Conservation (phyloP, 139 green algal genomes). For the Chloropicon primus region DNA sequence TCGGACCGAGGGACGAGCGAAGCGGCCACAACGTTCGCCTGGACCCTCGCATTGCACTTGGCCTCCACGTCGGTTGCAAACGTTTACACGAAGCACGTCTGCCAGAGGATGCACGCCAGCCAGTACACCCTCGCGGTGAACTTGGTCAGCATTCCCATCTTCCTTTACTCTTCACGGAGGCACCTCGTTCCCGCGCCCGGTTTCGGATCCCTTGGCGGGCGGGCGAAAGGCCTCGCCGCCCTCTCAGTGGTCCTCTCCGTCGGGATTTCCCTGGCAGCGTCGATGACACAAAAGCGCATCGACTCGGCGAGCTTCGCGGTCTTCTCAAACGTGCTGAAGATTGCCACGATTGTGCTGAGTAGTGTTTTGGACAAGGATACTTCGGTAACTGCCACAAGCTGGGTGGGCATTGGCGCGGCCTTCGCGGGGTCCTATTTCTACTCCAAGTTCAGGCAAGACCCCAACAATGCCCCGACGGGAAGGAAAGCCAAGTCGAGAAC, state of each 20-base stretch:
- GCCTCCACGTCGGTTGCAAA: not conserved
- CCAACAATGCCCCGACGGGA: too few relatives aligned
- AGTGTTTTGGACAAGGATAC: not conserved
- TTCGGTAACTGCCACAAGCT: not conserved
- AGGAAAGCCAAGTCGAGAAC: too few relatives aligned
- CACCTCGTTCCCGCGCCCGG: too few relatives aligned
- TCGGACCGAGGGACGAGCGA: too few relatives aligned
- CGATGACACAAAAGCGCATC: not conserved
- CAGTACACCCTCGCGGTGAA: not conserved
- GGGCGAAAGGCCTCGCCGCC: too few relatives aligned
- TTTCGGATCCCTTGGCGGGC: too few relatives aligned
- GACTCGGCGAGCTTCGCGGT: not conserved
- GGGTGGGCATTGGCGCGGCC: not conserved
- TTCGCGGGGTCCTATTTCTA: not conserved
- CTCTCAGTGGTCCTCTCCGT: not conserved
- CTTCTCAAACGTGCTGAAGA: not conserved
- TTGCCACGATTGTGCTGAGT: not conserved
- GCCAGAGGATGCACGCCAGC: not conserved
- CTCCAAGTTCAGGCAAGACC: not conserved
- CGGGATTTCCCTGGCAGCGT: not conserved
- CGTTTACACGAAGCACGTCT: not conserved
- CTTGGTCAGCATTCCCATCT: not conserved
- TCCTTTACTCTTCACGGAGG: too few relatives aligned
- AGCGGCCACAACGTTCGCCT: too few relatives aligned
- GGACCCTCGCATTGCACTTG: not conserved